phyloP scores from a whole-genome alignment of 495 filamentous ascomycete species.

The Aspergillus diversus region DNA sequence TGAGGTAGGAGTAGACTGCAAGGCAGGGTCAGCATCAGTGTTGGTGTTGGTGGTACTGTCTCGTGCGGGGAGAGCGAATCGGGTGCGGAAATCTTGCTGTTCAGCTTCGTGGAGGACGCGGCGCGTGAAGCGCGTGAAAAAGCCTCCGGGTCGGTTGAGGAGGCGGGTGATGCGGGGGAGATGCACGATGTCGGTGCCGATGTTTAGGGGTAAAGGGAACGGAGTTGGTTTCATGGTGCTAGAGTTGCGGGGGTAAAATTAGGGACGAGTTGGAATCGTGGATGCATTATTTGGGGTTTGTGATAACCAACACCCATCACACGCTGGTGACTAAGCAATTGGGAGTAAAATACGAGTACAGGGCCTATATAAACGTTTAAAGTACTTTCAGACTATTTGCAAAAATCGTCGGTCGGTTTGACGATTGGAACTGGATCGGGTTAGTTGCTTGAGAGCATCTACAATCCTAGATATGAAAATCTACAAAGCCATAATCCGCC shows the following conservation, averaged over 20 bases:
- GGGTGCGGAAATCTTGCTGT: slow-evolving; percentile 42
- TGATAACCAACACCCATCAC: too few species aligned
- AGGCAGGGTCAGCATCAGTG: not conserved
- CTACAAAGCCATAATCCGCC: not conserved
- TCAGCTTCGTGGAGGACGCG: slow-evolving; percentile 54
- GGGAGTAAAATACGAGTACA: too few species aligned
- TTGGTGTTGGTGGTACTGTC: not conserved
- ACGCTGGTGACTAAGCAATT: too few species aligned
- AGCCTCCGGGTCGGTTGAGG: slow-evolving; percentile 40
- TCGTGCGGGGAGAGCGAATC: slow-evolving; percentile 35
- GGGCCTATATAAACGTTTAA: too few species aligned
- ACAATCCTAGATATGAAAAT: not conserved
- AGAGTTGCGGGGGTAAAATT: not conserved
- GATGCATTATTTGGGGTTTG: too few species aligned
- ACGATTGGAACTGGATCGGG: too few species aligned
- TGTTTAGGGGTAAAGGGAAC: slow-evolving; percentile 47
- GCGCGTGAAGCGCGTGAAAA: slow-evolving; percentile 53
- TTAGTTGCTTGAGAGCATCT: too few species aligned
- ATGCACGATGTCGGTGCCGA: slow-evolving; percentile 60
- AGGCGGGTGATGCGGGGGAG: slow-evolving; percentile 54
- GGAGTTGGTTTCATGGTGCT: slow-evolving; percentile 35
- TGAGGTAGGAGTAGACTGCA: slow-evolving; percentile 22
- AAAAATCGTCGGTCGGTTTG: too few species aligned
- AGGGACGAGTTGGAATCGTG: too few species aligned
- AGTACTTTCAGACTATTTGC: too few species aligned